Evolutionary conservation across 495 filamentous ascomycete genomes (phyloP).

Genomic region (Sphaerosporella brunnea): DNA sequence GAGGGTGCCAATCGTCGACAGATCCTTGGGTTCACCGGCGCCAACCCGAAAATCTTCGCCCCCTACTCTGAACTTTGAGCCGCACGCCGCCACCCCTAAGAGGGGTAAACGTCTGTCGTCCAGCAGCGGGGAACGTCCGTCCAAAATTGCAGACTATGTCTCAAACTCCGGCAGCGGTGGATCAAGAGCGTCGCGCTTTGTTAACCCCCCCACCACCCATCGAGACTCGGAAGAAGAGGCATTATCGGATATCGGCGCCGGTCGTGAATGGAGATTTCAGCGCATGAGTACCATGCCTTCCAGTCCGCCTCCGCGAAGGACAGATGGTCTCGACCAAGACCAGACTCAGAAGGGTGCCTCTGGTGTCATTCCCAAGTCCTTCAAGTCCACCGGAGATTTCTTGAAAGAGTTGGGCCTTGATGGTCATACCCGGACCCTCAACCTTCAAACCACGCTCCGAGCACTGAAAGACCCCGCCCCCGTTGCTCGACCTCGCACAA

Average conservation of each 20-base stretch:
- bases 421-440: slow-evolving; percentile 16
- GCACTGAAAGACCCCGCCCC: slow-evolving; percentile 13
- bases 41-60: not conserved
- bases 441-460: slow-evolving; percentile 17
- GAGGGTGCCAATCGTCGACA: not conserved
- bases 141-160: slow-evolving; percentile 21
- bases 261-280: slow-evolving; percentile 1
- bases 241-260: not conserved
- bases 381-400: slow-evolving; percentile 25
- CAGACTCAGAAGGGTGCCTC: slow-evolving; percentile 9
- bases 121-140: not conserved
- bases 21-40: slow-evolving; percentile 4
- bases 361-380: slow-evolving; percentile 14
- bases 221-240: slow-evolving; percentile 9
- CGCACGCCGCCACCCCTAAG: not conserved
- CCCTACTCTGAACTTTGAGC: not conserved
- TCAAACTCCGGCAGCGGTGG: slow-evolving; percentile 22
- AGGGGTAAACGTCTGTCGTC: not conserved
- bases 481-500: slow-evolving; percentile 14
- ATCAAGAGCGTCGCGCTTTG: slow-evolving; percentile 7
- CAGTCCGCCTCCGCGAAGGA: too few relatives aligned
- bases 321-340: too few relatives aligned
- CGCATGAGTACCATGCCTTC: not conserved
- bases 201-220: not conserved
- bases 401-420: slow-evolving; percentile 24